phyloP scores from a whole-genome alignment of 2,329 filamentous ascomycete genomes.

The Talaromyces albobiverticillius region DNA sequence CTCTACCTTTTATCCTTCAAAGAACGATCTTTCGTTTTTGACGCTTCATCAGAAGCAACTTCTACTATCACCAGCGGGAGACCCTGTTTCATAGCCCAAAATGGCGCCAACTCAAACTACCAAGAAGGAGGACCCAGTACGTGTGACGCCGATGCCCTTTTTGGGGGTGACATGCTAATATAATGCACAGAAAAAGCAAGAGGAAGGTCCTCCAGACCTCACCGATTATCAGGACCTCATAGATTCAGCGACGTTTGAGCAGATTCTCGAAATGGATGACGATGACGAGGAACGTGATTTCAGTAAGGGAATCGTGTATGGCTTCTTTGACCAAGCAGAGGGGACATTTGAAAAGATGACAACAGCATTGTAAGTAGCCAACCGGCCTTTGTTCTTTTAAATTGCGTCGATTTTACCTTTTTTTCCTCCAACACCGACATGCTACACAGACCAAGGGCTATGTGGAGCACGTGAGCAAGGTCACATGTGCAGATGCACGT shows the following conservation, averaged over 20 bases:
- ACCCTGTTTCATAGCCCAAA: neutral
- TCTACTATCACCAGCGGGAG: neutral
- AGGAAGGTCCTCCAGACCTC: conserved; percentile 47
- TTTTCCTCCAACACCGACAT: neutral
- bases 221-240: conserved; percentile 71
- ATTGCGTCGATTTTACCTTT: neutral
- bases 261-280: conserved; percentile 99
- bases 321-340: conserved; percentile 90
- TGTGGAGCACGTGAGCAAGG: conserved; percentile 11
- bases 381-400: neutral
- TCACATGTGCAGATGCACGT: conserved; percentile 7
- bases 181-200: conserved; percentile 3
- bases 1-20: no score
- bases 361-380: conserved; percentile 66
- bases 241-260: conserved; percentile 77
- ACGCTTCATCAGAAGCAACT: neutral
- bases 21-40: no score
- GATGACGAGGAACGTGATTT: conserved; percentile 83
- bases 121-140: conserved; percentile 5
- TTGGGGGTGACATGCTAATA: neutral
- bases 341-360: conserved; percentile 86
- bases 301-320: conserved; percentile 80
- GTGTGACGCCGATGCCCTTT: neutral
- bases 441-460: neutral
- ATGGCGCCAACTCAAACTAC: conserved; percentile 11